These are phyloP conservation scores for Mycena metata DNA, from an alignment of 768 basidiomycete genomes.

Conservation along the genomic window DNA sequence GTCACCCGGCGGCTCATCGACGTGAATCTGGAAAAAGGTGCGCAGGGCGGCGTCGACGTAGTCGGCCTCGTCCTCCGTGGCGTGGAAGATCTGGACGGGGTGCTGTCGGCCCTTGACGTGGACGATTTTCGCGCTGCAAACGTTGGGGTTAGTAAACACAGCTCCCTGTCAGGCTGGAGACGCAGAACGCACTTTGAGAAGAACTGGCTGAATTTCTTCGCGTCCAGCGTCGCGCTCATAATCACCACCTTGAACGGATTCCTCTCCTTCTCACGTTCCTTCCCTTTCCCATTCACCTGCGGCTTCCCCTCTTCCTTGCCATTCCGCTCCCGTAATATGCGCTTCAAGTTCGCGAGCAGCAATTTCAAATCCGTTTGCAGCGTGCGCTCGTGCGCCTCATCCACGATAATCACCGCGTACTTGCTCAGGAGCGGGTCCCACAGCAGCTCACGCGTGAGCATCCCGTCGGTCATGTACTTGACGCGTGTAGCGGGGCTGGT, in stretches of 20 bases:
- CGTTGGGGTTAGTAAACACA: conserved; percentile 6
- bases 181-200: conserved; percentile 77
- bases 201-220: conserved; percentile 92
- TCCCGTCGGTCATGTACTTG: conserved; percentile 98
- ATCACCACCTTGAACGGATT: conserved; percentile 91
- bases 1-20: conserved; percentile 84
- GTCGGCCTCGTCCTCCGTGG: conserved; percentile 79
- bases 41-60: conserved; percentile 92
- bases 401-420: conserved; percentile 92
- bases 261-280: conserved; percentile 59
- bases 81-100: conserved; percentile 88
- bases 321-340: conserved; percentile 80
- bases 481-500: conserved; percentile 81
- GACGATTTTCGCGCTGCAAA: conserved; percentile 82
- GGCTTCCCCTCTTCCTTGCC: conserved; percentile 56
- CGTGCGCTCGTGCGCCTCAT: conserved; percentile 98
- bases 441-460: conserved; percentile 94
- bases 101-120: conserved; percentile 96
- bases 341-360: conserved; percentile 90
- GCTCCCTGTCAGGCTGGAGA: neutral
- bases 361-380: conserved; percentile 95
- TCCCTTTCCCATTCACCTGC: conserved; percentile 58
- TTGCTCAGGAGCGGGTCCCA: conserved; percentile 79
- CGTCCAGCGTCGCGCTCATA: conserved; percentile 98
- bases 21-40: conserved; percentile 95